Conservation (phyloP, 108 stramenopile species). For the Stephanodiscus minutulus region DNA sequence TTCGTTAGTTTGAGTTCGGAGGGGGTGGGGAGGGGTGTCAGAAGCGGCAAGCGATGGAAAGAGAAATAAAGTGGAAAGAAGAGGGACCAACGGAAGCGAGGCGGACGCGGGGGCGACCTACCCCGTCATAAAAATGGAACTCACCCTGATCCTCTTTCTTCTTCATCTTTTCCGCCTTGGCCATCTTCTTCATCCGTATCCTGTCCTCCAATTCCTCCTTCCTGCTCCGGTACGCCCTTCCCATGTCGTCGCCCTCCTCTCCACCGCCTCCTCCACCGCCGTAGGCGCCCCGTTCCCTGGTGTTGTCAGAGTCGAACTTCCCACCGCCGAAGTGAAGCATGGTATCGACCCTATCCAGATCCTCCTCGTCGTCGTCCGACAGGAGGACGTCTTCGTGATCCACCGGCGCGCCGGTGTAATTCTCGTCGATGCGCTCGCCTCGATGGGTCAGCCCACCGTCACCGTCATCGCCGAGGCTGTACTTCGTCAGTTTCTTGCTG, state of each 20-base stretch:
- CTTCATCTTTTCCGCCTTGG: slow-evolving; percentile 86
- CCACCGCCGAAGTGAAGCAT: slow-evolving; percentile 92
- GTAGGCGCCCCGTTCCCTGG: slow-evolving; percentile 52
- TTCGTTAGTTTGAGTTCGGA: neutral
- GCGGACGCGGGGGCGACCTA: neutral
- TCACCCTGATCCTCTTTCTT: slow-evolving; percentile 81
- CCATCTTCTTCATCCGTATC: slow-evolving; percentile 81
- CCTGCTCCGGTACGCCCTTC: slow-evolving; percentile 68
- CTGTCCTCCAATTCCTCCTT: slow-evolving; percentile 91
- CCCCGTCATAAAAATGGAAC: slow-evolving; percentile 8
- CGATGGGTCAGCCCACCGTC: slow-evolving; percentile 73
- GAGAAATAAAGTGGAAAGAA: neutral
- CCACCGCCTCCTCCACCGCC: slow-evolving; percentile 27
- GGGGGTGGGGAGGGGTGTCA: neutral
- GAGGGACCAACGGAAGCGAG: neutral
- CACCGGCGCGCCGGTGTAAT: slow-evolving; percentile 49
- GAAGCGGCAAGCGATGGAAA: neutral
- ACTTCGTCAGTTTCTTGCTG: slow-evolving; percentile 59
- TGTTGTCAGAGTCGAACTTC: slow-evolving; percentile 27
- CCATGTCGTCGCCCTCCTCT: slow-evolving; percentile 44
- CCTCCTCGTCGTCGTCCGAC: slow-evolving; percentile 80
- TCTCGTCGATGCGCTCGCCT: slow-evolving; percentile 78
- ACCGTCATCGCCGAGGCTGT: slow-evolving; percentile 60
- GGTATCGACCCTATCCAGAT: slow-evolving; percentile 83
- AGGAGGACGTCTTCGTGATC: slow-evolving; percentile 54